phyloP scores from a whole-genome alignment of 2,329 filamentous ascomycete species.

The Neonectria magnoliae region DNA sequence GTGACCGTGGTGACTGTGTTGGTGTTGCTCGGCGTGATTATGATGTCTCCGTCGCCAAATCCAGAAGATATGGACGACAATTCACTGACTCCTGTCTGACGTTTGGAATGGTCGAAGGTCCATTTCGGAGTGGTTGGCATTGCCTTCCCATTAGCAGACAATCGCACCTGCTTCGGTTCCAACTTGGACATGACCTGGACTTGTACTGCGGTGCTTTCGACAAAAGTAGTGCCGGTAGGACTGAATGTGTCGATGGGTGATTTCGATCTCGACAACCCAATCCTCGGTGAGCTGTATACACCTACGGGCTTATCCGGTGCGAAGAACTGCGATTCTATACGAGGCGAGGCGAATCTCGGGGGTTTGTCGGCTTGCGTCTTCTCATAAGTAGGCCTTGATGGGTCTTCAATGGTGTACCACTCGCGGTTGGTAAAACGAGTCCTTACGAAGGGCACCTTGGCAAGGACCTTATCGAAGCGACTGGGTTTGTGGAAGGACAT shows the following conservation, averaged over 20 bases:
- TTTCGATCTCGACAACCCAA: slow-evolving; percentile 21
- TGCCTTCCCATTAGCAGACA: slow-evolving; percentile 25
- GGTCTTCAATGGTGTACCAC: slow-evolving; percentile 49
- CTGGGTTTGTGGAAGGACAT: slow-evolving; percentile 36
- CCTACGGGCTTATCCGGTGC: slow-evolving; percentile 34
- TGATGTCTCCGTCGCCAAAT: slow-evolving; percentile 70
- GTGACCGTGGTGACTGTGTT: slow-evolving; percentile 27
- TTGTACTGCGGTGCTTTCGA: slow-evolving; percentile 35
- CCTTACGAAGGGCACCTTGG: slow-evolving; percentile 51
- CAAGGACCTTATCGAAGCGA: slow-evolving; percentile 39
- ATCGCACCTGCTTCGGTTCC: slow-evolving; percentile 25
- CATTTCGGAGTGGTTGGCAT: slow-evolving; percentile 29
- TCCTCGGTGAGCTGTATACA: slow-evolving; percentile 30
- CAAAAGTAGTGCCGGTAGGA: slow-evolving; percentile 37
- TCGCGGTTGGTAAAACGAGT: slow-evolving; percentile 45
- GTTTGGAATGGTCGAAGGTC: slow-evolving; percentile 22
- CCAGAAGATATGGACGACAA: slow-evolving; percentile 71
- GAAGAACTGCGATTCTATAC: slow-evolving; percentile 39
- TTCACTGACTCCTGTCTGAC: slow-evolving; percentile 56
- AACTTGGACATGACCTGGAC: slow-evolving; percentile 36
- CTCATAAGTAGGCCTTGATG: slow-evolving; percentile 33
- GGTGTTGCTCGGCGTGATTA: slow-evolving; percentile 51
- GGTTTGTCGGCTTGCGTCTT: slow-evolving; percentile 30
- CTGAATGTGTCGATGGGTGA: slow-evolving; percentile 33
- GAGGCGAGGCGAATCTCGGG: slow-evolving; percentile 19